A percentile compares a stretch with the other conserved stretches of the same genome.
Evolutionary conservation across 2,329 filamentous ascomycete genomes (phyloP).

Genomic region (Fusarium staphyleae): DNA sequence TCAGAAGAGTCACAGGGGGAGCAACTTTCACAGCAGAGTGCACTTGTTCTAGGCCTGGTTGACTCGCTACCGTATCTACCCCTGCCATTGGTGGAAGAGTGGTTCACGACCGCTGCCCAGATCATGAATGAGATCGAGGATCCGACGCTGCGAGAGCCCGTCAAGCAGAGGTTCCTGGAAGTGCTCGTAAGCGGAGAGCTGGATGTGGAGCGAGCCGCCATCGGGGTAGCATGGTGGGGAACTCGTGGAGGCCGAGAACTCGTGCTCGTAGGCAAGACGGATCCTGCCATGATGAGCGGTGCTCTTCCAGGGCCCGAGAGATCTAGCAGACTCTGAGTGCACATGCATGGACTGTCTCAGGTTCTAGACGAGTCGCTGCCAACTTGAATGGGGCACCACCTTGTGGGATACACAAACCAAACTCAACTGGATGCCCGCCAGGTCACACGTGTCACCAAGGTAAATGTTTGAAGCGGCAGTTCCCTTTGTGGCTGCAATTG

Average conservation of each 20-base stretch:
- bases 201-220: slow-evolving; percentile 82
- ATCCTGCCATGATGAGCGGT: slow-evolving; percentile 61
- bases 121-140: slow-evolving; percentile 71
- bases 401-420: no score
- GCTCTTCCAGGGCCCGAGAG: slow-evolving; percentile 51
- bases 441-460: slow-evolving; percentile 11
- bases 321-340: slow-evolving; percentile 48
- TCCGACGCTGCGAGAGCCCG: slow-evolving; percentile 65
- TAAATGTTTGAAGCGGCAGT: slow-evolving; percentile 10
- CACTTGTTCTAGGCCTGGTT: slow-evolving; percentile 77
- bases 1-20: slow-evolving; percentile 40
- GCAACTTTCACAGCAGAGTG: slow-evolving; percentile 77
- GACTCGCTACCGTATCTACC: slow-evolving; percentile 80
- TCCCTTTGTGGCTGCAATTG: slow-evolving; percentile 1
- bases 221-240: slow-evolving; percentile 88
- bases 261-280: slow-evolving; percentile 46
- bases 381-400: no score
- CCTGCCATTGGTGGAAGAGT: slow-evolving; percentile 75
- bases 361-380: neutral
- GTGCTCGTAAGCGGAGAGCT: slow-evolving; percentile 82
- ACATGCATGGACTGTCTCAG: slow-evolving; percentile 1
- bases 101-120: slow-evolving; percentile 76
- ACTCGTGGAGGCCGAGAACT: slow-evolving; percentile 61
- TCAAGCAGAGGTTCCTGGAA: slow-evolving; percentile 79
- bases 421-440: neutral